Evolutionary conservation across 2,329 filamentous ascomycete genomes (phyloP).

Genomic region (Talaromyces sp.): DNA sequence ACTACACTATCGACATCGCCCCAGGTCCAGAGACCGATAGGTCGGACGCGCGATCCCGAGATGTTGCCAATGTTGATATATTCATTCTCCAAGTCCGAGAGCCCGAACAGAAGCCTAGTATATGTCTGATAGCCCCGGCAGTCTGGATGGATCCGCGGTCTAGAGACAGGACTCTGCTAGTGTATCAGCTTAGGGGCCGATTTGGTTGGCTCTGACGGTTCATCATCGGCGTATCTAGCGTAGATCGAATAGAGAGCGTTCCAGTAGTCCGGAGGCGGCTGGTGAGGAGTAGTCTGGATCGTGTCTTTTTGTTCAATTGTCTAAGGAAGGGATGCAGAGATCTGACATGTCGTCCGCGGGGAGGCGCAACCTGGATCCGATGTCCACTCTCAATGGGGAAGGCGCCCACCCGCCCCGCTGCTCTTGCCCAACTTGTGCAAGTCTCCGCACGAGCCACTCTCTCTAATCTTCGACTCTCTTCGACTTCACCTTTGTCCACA

Average conservation of each 20-base stretch:
- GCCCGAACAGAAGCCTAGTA: neutral
- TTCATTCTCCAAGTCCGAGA: neutral
- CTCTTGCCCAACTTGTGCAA: neutral
- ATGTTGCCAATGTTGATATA: neutral
- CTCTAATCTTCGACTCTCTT: neutral
- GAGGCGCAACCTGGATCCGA: neutral
- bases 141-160: neutral
- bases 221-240: neutral
- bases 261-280: neutral
- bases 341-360: slow-evolving; percentile 14
- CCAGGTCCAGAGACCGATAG: neutral
- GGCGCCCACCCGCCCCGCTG: neutral
- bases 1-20: neutral
- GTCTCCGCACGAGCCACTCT: neutral
- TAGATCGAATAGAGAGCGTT: neutral
- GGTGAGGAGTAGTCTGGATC: neutral
- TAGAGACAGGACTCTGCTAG: neutral
- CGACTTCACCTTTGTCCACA: neutral
- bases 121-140: neutral
- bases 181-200: neutral
- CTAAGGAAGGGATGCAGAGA: slow-evolving; percentile 3
- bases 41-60: neutral
- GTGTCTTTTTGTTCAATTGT: neutral
- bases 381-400: neutral
- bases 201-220: neutral